Percentiles rank a stretch among this genome's conserved stretches.
Conservation (phyloP, 805 yeast species). For the Yarrowia porcina region DNA sequence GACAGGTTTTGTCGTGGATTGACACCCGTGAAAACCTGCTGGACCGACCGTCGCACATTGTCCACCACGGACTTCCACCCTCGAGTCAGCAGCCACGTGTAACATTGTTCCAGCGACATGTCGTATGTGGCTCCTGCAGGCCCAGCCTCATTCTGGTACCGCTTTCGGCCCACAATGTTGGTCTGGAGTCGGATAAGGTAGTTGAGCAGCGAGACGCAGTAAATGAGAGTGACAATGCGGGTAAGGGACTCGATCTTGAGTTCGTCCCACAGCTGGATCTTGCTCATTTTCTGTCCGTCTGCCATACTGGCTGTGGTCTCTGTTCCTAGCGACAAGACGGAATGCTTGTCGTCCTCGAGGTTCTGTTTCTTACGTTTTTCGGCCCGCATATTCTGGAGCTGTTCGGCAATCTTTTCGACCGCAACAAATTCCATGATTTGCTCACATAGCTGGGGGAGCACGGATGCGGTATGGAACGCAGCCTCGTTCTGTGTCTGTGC, state of each 20-base stretch:
- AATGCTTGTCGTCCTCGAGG: slow-evolving; percentile 26
- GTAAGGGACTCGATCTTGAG: slow-evolving; percentile 72
- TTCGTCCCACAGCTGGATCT: slow-evolving; percentile 78
- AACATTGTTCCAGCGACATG: slow-evolving; percentile 45
- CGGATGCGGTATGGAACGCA: slow-evolving; percentile 72
- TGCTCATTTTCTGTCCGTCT: slow-evolving; percentile 40
- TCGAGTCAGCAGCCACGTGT: slow-evolving; percentile 90
- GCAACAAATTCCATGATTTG: slow-evolving; percentile 61
- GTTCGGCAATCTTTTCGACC: slow-evolving; percentile 69
- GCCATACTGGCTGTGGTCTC: slow-evolving; percentile 25
- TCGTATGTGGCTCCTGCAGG: slow-evolving; percentile 5
- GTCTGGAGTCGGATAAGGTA: slow-evolving; percentile 80
- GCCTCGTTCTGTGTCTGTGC: slow-evolving; percentile 92
- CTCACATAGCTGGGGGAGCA: slow-evolving; percentile 69
- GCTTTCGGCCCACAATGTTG: slow-evolving; percentile 81
- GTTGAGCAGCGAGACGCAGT: slow-evolving; percentile 63
- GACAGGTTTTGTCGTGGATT: slow-evolving; percentile 73
- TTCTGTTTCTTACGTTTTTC: slow-evolving; percentile 20
- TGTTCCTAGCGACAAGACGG: slow-evolving; percentile 29
- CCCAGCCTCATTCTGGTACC: slow-evolving; percentile 44
- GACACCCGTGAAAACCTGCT: slow-evolving; percentile 55
- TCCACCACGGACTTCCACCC: slow-evolving; percentile 69
- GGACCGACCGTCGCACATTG: slow-evolving; percentile 54
- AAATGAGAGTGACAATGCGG: slow-evolving; percentile 66
- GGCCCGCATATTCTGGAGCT: slow-evolving; percentile 58